Percentiles rank a stretch among this genome's conserved stretches.
Evolutionary conservation across 805 yeast species (phyloP).

Genomic region (Myxozyma kluyveri): DNA sequence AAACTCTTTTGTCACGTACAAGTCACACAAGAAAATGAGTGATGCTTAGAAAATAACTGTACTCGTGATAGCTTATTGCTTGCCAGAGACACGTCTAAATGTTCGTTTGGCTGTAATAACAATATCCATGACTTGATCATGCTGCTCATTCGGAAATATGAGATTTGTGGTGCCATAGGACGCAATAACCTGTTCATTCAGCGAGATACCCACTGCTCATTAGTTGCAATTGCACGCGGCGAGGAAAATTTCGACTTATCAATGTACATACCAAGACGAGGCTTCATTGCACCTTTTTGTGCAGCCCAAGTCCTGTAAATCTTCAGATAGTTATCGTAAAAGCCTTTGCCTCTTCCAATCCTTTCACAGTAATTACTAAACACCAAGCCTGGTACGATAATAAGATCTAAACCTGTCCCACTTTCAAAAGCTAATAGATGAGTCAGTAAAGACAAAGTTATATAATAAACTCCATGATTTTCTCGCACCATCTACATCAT

Average conservation of each 20-base stretch:
- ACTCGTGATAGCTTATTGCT: too few relatives aligned
- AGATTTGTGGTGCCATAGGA: neutral
- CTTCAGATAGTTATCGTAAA: slow-evolving; percentile 72
- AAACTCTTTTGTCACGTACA: too few relatives aligned
- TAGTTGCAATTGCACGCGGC: neutral
- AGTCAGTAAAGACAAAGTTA: neutral
- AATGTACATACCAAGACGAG: slow-evolving; percentile 8
- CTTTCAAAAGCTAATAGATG: slow-evolving; percentile 29
- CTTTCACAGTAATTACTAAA: slow-evolving; percentile 56
- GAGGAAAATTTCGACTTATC: neutral
- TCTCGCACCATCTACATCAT: slow-evolving; percentile 19
- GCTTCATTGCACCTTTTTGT: neutral
- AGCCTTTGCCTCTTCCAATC: slow-evolving; percentile 92
- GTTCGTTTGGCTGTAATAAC: slow-evolving; percentile 47
- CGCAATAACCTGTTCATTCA: slow-evolving; percentile 57
- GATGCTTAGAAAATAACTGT: too few relatives aligned
- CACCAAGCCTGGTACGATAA: slow-evolving; percentile 85
- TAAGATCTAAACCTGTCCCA: slow-evolving; percentile 57
- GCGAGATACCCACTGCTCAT: slow-evolving; percentile 55
- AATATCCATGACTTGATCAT: slow-evolving; percentile 60
- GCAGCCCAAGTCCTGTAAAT: slow-evolving; percentile 45
- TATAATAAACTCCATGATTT: neutral
- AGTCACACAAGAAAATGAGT: too few relatives aligned
- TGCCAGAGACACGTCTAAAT: too few relatives aligned
- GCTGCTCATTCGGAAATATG: slow-evolving; percentile 55